phyloP scores from a whole-genome alignment of 2,329 filamentous ascomycete species.

The Fusarium vanettenii region DNA sequence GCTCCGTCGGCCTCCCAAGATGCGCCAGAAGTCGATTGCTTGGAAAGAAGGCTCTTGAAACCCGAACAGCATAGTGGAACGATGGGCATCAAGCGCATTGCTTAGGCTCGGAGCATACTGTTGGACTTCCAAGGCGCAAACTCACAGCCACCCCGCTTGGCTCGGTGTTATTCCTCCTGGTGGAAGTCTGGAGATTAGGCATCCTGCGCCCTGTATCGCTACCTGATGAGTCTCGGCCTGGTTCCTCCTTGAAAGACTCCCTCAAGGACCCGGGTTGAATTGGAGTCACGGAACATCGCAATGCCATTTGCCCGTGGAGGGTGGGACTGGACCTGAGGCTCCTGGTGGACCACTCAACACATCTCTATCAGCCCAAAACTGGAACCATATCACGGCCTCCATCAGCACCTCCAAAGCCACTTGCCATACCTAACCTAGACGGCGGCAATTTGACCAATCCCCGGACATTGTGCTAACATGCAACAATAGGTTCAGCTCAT shows the following conservation, averaged over 20 bases:
- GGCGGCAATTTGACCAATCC: neutral
- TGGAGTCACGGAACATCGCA: neutral
- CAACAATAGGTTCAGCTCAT: slow-evolving; percentile 53
- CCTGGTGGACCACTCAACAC: neutral
- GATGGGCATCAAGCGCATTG: neutral
- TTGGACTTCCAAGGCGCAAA: neutral
- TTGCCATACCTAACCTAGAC: slow-evolving; percentile 2
- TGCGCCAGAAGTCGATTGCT: neutral
- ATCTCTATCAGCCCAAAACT: neutral
- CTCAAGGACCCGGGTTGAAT: neutral
- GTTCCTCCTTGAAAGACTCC: neutral
- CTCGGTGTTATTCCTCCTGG: neutral
- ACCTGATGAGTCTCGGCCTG: neutral
- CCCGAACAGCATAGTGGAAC: neutral
- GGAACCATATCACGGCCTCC: neutral
- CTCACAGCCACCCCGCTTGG: neutral
- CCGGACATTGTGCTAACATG: slow-evolving; percentile 36
- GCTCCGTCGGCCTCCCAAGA: neutral
- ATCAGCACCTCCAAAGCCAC: neutral
- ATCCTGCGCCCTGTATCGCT: neutral
- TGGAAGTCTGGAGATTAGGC: neutral
- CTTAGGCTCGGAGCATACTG: neutral
- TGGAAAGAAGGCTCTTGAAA: neutral
- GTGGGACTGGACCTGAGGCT: neutral
- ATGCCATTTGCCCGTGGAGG: neutral